Evolutionary conservation across 768 basidiomycete species (phyloP).

Genomic region (Calocybe cyanea): DNA sequence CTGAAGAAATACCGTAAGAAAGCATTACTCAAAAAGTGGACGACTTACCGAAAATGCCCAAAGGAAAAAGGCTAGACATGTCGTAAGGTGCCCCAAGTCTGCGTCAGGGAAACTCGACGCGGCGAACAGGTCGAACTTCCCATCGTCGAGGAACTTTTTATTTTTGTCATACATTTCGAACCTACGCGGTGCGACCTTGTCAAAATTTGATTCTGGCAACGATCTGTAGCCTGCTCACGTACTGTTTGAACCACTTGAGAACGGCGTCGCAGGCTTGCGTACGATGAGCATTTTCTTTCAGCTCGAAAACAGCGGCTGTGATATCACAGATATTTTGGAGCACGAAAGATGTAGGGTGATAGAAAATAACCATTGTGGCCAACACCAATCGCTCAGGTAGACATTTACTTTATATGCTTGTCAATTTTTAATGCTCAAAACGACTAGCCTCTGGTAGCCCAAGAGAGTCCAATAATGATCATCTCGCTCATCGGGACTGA

Average conservation of each 20-base stretch:
- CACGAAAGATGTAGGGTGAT: constrained; percentile 7
- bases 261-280: constrained; percentile 5
- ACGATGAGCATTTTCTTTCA: constrained; percentile 5
- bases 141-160: constrained; percentile 12
- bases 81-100: constrained; percentile 18
- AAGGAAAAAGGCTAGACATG: constrained; percentile 21
- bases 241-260: constrained; percentile 9
- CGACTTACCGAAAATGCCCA: constrained; percentile 22
- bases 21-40: background rate
- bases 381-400: no score
- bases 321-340: constrained; percentile 8
- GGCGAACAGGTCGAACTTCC: constrained; percentile 18
- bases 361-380: constrained; percentile 5
- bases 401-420: no score
- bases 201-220: background rate
- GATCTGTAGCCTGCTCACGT: background rate
- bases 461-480: no score
- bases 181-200: no score
- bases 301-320: constrained; percentile 9
- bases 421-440: no score
- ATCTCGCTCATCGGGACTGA: no score
- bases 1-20: constrained; percentile 4
- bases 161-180: constrained; percentile 8
- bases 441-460: no score
- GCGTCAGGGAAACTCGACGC: constrained; percentile 19